Percentiles rank a stretch among this genome's conserved stretches.
Conservation (phyloP, 129 eudicot species). For the Flaveria ramosissima region DNA sequence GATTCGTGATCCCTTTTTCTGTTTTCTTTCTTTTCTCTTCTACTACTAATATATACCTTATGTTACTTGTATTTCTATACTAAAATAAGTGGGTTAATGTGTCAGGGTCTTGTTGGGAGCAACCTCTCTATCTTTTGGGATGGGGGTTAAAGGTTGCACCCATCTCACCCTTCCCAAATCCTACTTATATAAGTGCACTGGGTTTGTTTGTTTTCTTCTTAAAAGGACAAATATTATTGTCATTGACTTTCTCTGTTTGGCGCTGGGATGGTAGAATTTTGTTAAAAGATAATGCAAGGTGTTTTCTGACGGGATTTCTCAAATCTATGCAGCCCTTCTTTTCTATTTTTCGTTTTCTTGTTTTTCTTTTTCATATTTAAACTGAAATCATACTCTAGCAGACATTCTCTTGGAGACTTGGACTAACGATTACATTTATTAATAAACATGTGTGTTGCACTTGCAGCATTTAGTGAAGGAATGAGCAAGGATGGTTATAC, state of each 20-base stretch:
- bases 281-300: background rate
- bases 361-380: background rate
- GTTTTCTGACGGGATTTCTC: background rate
- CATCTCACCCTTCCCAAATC: too few species aligned
- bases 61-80: too few species aligned
- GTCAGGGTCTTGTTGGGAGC: too few species aligned
- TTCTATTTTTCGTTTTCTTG: background rate
- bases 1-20: too few species aligned
- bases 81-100: too few species aligned
- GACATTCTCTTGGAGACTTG: background rate
- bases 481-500: conserved; percentile 83
- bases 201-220: background rate
- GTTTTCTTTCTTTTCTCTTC: too few species aligned
- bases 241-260: background rate
- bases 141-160: too few species aligned
- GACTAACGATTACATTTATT: conserved; percentile 6
- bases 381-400: background rate
- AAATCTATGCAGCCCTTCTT: conserved; percentile 1
- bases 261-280: background rate
- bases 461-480: conserved; percentile 91
- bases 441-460: conserved; percentile 9
- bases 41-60: too few species aligned
- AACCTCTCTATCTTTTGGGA: too few species aligned
- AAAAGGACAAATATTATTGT: background rate
- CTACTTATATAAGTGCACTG: too few species aligned